Percentiles rank a stretch among this genome's conserved stretches.
Conservation (phyloP, 202 grass and related monocot genomes). For the Eragrostis tef region DNA sequence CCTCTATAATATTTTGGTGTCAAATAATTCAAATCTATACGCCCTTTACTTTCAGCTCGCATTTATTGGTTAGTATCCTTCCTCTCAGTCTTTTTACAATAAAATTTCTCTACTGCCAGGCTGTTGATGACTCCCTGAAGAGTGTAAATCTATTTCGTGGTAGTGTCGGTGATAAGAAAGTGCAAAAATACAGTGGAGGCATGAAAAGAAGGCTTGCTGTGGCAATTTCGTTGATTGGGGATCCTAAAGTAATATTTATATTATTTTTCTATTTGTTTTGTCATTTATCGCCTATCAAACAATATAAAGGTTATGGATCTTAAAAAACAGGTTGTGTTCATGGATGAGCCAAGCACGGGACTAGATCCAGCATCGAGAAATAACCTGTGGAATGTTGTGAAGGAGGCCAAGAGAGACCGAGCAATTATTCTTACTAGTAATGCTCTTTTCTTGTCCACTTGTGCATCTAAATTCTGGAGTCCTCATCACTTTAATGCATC, state of each 20-base stretch:
- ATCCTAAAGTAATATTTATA: constrained; percentile 69
- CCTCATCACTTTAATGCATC: constrained; percentile 24
- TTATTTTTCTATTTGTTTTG: constrained; percentile 30
- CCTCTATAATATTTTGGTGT: constrained; percentile 21
- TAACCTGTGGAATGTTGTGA: constrained; percentile 93
- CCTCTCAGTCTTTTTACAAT: constrained; percentile 27
- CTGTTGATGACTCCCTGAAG: constrained; percentile 80
- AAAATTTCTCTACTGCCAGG: constrained; percentile 40
- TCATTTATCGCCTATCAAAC: constrained; percentile 37
- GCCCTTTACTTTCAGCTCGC: constrained; percentile 10
- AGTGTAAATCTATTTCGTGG: constrained; percentile 74
- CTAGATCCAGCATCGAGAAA: constrained; percentile 90
- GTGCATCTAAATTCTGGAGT: constrained; percentile 31
- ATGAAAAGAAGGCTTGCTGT: constrained; percentile 93
- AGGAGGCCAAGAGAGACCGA: constrained; percentile 73
- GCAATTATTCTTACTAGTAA: constrained; percentile 89
- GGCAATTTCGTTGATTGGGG: constrained; percentile 90
- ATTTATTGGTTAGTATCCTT: not conserved
- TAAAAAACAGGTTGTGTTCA: constrained; percentile 75
- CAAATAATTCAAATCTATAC: not conserved
- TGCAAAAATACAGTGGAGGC: constrained; percentile 75
- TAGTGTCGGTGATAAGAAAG: constrained; percentile 75
- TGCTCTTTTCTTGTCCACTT: constrained; percentile 36
- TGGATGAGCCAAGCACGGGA: constrained; percentile 96
- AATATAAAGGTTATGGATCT: constrained; percentile 25